Percentiles rank a stretch among this genome's conserved stretches.
phyloP scores from a whole-genome alignment of 495 filamentous ascomycete species.

The Daldinia vernicosa region DNA sequence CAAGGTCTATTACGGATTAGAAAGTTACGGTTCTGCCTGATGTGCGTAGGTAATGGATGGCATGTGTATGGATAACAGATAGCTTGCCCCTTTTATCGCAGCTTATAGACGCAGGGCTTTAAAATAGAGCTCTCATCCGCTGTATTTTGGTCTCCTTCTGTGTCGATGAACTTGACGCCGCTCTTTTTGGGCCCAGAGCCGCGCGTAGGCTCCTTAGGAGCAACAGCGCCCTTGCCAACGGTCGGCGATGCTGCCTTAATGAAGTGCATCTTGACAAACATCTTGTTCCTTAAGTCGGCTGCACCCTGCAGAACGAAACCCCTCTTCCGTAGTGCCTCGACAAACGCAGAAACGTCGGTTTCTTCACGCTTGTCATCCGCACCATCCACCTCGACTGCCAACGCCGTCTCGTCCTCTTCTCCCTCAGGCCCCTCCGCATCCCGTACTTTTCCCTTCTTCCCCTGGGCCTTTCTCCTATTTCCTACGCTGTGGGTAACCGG shows the following conservation, averaged over 20 bases:
- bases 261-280: slow-evolving; percentile 98
- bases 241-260: slow-evolving; percentile 75
- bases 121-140: slow-evolving; percentile 74
- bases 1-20: slow-evolving; percentile 10
- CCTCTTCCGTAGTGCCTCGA: slow-evolving; percentile 77
- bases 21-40: slow-evolving; percentile 11
- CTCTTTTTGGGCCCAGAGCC: slow-evolving; percentile 61
- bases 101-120: slow-evolving; percentile 98
- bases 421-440: slow-evolving; percentile 50
- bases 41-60: slow-evolving; percentile 5
- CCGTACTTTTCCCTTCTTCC: slow-evolving; percentile 65
- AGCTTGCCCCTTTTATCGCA: slow-evolving; percentile 62
- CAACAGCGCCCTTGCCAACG: slow-evolving; percentile 71
- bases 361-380: slow-evolving; percentile 63
- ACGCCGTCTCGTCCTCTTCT: slow-evolving; percentile 57
- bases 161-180: slow-evolving; percentile 64
- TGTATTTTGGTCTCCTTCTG: slow-evolving; percentile 60
- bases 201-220: slow-evolving; percentile 47
- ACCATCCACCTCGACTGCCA: slow-evolving; percentile 63
- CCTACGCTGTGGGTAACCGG: slow-evolving; percentile 72
- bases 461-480: slow-evolving; percentile 57
- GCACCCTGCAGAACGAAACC: slow-evolving; percentile 79
- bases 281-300: slow-evolving; percentile 84
- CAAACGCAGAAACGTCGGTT: slow-evolving; percentile 88
- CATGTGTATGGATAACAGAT: slow-evolving; percentile 12